Conservation (phyloP, 768 basidiomycete genomes). For the Trametes cubensis region DNA sequence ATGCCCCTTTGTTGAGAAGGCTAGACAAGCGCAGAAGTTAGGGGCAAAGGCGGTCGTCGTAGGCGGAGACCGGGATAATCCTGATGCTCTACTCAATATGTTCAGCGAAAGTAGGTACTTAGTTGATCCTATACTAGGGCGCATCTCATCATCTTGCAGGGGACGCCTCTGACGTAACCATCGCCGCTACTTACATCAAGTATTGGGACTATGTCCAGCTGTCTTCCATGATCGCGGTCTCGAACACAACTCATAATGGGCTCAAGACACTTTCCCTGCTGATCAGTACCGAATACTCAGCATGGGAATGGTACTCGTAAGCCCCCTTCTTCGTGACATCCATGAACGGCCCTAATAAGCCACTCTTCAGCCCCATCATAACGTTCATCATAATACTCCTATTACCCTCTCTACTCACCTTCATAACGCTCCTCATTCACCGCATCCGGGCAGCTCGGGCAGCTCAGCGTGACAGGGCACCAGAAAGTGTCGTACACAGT, state of each 20-base stretch:
- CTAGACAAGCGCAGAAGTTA: slow-evolving; percentile 48
- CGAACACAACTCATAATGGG: slow-evolving; percentile 80
- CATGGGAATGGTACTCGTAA: slow-evolving; percentile 95
- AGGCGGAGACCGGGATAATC: slow-evolving; percentile 77
- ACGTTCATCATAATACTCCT: slow-evolving; percentile 88
- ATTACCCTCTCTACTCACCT: slow-evolving; percentile 86
- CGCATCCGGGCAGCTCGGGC: slow-evolving; percentile 83
- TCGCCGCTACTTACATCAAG: slow-evolving; percentile 87
- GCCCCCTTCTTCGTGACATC: slow-evolving; percentile 27
- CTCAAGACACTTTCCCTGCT: slow-evolving; percentile 73
- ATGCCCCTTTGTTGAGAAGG: slow-evolving; percentile 92
- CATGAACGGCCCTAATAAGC: neutral
- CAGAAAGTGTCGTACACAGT: slow-evolving; percentile 74
- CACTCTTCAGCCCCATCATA: slow-evolving; percentile 64
- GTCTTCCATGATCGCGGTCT: slow-evolving; percentile 64
- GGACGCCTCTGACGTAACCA: slow-evolving; percentile 82
- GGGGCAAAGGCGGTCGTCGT: slow-evolving; percentile 92
- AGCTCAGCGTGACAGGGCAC: slow-evolving; percentile 81
- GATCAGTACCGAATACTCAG: slow-evolving; percentile 77
- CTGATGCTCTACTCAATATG: slow-evolving; percentile 86
- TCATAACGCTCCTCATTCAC: slow-evolving; percentile 87
- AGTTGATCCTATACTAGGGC: slow-evolving; percentile 10
- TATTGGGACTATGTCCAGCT: slow-evolving; percentile 79
- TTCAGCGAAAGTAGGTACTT: slow-evolving; percentile 76
- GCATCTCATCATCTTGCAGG: slow-evolving; percentile 44